These are phyloP conservation scores for Kazachstania martiniae DNA, from an alignment of 805 yeast genomes.

Conservation along the genomic window DNA sequence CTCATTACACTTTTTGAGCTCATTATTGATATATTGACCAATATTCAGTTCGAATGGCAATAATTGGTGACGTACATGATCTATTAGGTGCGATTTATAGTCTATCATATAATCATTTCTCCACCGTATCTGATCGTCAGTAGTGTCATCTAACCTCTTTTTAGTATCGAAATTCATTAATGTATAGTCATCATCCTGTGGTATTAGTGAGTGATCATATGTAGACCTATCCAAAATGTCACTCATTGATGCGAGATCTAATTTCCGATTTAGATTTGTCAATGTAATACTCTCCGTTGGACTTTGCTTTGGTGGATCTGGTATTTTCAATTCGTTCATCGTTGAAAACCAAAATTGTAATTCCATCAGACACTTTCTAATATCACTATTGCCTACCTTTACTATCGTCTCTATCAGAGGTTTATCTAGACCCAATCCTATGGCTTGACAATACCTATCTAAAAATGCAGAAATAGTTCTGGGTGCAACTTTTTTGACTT, in stretches of 20 bases:
- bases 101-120: slow-evolving; percentile 21
- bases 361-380: slow-evolving; percentile 36
- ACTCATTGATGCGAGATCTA: slow-evolving; percentile 12
- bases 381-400: slow-evolving; percentile 27
- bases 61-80: slow-evolving; percentile 6
- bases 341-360: slow-evolving; percentile 29
- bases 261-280: too few relatives aligned
- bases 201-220: slow-evolving; percentile 12
- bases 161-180: slow-evolving; percentile 9
- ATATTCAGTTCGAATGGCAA: slow-evolving; percentile 20
- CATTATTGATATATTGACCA: slow-evolving; percentile 6
- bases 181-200: slow-evolving; percentile 16
- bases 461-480: slow-evolving; percentile 29
- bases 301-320: neutral
- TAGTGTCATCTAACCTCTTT: neutral
- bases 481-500: slow-evolving; percentile 17
- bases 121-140: slow-evolving; percentile 16
- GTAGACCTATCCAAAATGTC: slow-evolving; percentile 11
- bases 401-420: slow-evolving; percentile 25
- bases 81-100: slow-evolving; percentile 16
- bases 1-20: too few relatives aligned
- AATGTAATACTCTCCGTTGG: neutral
- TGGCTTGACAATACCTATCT: slow-evolving; percentile 12
- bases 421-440: slow-evolving; percentile 28
- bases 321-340: slow-evolving; percentile 1